Evolutionary conservation across 139 green algal genomes (phyloP).

Genomic region (Pleodorina starrii): DNA sequence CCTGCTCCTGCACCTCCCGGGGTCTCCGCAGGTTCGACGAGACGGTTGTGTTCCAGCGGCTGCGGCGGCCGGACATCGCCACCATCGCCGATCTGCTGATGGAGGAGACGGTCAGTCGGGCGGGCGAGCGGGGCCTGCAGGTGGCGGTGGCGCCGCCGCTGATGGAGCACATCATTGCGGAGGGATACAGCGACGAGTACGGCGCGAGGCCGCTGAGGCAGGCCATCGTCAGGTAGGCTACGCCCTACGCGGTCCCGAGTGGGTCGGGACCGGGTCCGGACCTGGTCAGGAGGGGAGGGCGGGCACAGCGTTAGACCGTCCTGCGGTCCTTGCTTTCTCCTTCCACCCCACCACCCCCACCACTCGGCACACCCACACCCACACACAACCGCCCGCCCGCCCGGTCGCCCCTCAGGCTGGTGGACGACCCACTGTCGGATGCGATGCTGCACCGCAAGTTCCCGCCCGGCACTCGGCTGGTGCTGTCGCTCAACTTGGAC

Average conservation of each 20-base stretch:
- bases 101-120: constrained; percentile 65
- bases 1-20: too few relatives aligned
- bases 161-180: constrained; percentile 72
- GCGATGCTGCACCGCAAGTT: constrained; percentile 70
- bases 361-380: too few relatives aligned
- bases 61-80: constrained; percentile 70
- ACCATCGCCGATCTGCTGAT: constrained; percentile 83
- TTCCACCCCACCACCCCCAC: too few relatives aligned
- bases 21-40: constrained; percentile 62
- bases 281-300: too few relatives aligned
- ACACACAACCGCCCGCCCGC: too few relatives aligned
- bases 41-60: constrained; percentile 87
- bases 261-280: too few relatives aligned
- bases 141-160: constrained; percentile 46
- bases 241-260: neutral
- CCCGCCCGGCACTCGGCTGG: constrained; percentile 43
- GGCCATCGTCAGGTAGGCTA: constrained; percentile 66
- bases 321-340: too few relatives aligned
- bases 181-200: constrained; percentile 81
- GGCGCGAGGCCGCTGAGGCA: constrained; percentile 85
- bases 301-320: too few relatives aligned
- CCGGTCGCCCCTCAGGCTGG: constrained; percentile 20
- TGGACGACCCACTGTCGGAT: constrained; percentile 78
- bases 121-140: constrained; percentile 64
- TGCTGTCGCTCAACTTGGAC: constrained; percentile 49